Conservation (phyloP, 2,329 filamentous ascomycete species). For the Hymenoscyphus salicellus region DNA sequence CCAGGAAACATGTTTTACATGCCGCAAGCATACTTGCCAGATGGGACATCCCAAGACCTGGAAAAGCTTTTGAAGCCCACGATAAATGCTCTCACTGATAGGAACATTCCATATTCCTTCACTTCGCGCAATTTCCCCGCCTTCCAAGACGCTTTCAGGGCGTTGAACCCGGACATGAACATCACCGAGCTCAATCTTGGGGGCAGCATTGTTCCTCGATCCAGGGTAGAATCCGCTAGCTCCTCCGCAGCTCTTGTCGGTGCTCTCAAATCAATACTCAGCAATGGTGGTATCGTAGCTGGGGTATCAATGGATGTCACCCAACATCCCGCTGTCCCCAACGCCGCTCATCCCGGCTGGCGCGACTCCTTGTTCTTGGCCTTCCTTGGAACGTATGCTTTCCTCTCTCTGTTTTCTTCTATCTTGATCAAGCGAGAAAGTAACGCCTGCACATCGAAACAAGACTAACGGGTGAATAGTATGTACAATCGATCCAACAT, state of each 20-base stretch:
- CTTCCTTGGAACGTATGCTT: slow-evolving; percentile 5
- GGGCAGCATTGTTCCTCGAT: slow-evolving; percentile 12
- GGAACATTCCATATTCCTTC: not conserved
- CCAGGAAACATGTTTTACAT: slow-evolving; percentile 14
- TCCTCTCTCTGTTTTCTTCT: not conserved
- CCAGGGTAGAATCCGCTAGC: not conserved
- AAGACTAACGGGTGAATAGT: not conserved
- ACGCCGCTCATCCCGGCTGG: slow-evolving; percentile 11
- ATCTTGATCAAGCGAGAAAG: too few relatives aligned
- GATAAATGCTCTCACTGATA: not conserved
- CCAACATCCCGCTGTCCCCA: not conserved
- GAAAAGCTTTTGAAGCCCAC: slow-evolving; percentile 4
- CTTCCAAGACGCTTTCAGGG: slow-evolving; percentile 10
- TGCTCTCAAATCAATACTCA: slow-evolving; percentile 8
- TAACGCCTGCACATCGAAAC: too few relatives aligned
- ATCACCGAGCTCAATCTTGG: slow-evolving; percentile 11
- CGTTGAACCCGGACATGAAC: slow-evolving; percentile 8
- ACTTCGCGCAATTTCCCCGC: slow-evolving; percentile 5
- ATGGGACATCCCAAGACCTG: slow-evolving; percentile 12
- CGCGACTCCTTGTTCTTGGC: slow-evolving; percentile 4
- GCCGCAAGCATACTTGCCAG: slow-evolving; percentile 12
- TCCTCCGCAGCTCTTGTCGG: not conserved
- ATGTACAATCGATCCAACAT: not conserved
- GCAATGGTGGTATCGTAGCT: slow-evolving; percentile 8
- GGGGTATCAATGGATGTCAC: slow-evolving; percentile 14